Base-by-base conservation (phyloP, 108 stramenopile species). In the Skeletonema potamos region DNA sequence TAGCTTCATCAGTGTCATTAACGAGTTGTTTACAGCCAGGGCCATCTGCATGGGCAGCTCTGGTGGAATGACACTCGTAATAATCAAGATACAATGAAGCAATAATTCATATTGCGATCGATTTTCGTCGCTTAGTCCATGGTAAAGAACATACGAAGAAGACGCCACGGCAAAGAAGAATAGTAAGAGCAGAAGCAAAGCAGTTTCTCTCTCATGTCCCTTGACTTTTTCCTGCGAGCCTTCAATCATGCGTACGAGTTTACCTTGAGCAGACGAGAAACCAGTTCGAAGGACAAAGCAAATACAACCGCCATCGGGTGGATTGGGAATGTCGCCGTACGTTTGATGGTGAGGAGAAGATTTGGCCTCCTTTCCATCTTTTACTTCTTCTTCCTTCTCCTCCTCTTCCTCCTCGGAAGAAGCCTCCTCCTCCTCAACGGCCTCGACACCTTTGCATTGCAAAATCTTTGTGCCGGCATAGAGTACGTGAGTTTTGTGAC, bases 31-130 rank as follows among this genome's bases (percentile, higher is more conserved):
- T 26, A 98, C 97, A 12, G 98, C 98, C 55, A 98, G 79, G 10
- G 98, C 98, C 96, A 97, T 97, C 74, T 98, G 96, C 95, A 97
- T 96, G 3, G 98, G 98, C 18, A 98, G 81, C 82, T 98, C 96
- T 9, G 96, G 98, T 30, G 97, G 98, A 48, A 98, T 96, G 9
- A 98, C 98, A 66, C 84, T 88, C 13, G 98, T 98, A 65, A 98
- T 81, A 72, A 98, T 98, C 59, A 98, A 37, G 66, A 98, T 93
- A 68, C 98, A 98, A 68, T 96, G 96, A 58, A 98, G 76, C 11
- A 98, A 75, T 29, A 98, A 73, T 76, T 98, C 95, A 70, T 96
- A 97, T 71, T 95, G 86, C 44, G 91, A 89, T 64, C 93, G 88
- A 17, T 90, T 89, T 43, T 92, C 93, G 44, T 96, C 84, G 56